phyloP scores from a whole-genome alignment of 441 rosid genomes.

The Aquilaria agallochum region DNA sequence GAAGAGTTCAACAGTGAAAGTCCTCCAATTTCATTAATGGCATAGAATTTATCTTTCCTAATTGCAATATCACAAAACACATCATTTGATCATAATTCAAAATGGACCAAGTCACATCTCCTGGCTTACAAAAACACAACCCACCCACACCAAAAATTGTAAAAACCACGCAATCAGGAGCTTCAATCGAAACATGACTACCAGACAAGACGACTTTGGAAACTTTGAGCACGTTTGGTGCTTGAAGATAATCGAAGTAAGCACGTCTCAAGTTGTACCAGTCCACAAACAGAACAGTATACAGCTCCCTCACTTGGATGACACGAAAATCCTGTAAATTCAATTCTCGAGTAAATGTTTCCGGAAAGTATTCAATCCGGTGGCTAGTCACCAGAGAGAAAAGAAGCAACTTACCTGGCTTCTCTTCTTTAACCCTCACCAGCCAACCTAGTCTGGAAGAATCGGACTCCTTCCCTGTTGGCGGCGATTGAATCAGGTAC shows the following conservation, averaged over 20 bases:
- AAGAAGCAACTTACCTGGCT: background rate
- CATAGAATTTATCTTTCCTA: background rate
- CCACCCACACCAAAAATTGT: background rate
- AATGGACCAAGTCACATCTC: no score
- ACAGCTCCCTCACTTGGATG: background rate
- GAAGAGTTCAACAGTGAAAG: no score
- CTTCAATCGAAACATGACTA: background rate
- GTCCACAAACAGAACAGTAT: background rate
- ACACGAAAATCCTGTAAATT: conserved; percentile 3
- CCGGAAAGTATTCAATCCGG: background rate
- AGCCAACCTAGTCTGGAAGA: background rate
- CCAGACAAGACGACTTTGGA: no score
- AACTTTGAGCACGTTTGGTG: no score
- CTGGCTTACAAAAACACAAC: no score
- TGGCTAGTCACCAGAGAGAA: background rate
- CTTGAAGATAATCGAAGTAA: no score
- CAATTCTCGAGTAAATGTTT: background rate
- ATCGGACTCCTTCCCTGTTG: no score
- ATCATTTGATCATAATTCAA: background rate
- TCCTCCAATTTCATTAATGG: background rate
- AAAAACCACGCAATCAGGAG: background rate
- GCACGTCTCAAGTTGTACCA: background rate
- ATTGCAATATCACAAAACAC: background rate
- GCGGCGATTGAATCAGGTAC: no score
- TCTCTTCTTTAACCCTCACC: background rate